Base-by-base conservation (phyloP, 192 early-diverging fungal genomes). In the Rhizophagus prolifer region DNA sequence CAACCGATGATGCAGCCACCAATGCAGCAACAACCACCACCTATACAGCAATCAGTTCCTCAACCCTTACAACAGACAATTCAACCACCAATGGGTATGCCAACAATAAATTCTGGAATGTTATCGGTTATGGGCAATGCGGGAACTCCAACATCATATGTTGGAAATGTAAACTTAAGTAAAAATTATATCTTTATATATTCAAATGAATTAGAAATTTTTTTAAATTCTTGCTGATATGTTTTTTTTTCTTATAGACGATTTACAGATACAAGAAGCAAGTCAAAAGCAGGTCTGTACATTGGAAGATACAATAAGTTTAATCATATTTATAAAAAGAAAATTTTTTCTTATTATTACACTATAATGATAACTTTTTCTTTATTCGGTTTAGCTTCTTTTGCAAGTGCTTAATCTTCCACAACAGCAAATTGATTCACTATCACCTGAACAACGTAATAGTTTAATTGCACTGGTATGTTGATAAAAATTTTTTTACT, bases 21-120 rank as follows among this genome's bases (percentile, higher is more conserved):
- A 19, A 71, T 65, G 28, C 78, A 61, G 30, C 81, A 50, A 69
- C 78, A 31, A 16, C 72, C 67, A n/a, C 65, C 60, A 38, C 76
- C 66, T 47, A 54, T 76, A 19, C 83, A 76, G 25, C 82, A 59
- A 46, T 74, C 70, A 46, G 60, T 58, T 58, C 47, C 67, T 19
- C 78, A 54, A 50, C 79, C 79, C 23, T 21, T 61, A 30, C 75
- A 78, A 65, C 74, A 72, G 21, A 47, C 80, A n/a, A 36, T 62
- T 30, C 72, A 75, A 75, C 61, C 12, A n/a, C 10, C 61, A 38
- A 61, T 63, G 38, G 38, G 66, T 38, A 75, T 54, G 41, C 44
- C 73, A 44, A 36, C 47, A 38, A 74, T 44, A 28, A 47, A 36
- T 28, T 14, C 58, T 16, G 73, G 44, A 64, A 54, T 47, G 38